Evolutionary conservation across 768 basidiomycete genomes (phyloP).

Genomic region (Pulveroboletus sp.): DNA sequence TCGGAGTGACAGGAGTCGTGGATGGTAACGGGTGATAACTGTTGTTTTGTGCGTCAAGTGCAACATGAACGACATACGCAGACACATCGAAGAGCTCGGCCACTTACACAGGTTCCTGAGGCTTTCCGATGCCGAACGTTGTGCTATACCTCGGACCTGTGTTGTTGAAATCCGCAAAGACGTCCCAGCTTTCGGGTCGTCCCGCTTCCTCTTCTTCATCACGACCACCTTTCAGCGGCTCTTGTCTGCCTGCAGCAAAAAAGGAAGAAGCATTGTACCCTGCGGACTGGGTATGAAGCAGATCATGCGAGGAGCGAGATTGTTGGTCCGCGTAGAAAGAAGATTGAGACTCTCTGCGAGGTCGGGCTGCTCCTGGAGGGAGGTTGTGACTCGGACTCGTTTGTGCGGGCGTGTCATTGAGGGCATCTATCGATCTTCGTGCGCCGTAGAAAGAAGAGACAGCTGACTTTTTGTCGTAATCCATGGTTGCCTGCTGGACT

Average conservation of each 20-base stretch:
- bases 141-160: slow-evolving; percentile 71
- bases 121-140: slow-evolving; percentile 44
- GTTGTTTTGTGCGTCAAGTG: neutral
- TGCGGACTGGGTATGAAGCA: slow-evolving; percentile 47
- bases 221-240: slow-evolving; percentile 72
- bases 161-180: slow-evolving; percentile 89
- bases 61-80: slow-evolving; percentile 5
- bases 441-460: slow-evolving; percentile 76
- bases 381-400: slow-evolving; percentile 14
- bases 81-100: neutral
- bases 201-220: slow-evolving; percentile 58
- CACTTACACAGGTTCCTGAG: slow-evolving; percentile 45
- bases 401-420: slow-evolving; percentile 44
- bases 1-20: slow-evolving; percentile 13
- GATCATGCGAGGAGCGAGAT: slow-evolving; percentile 42
- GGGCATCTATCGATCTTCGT: slow-evolving; percentile 58
- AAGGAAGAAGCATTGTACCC: slow-evolving; percentile 74
- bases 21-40: slow-evolving; percentile 47
- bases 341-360: slow-evolving; percentile 64
- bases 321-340: slow-evolving; percentile 52
- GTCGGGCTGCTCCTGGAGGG: slow-evolving; percentile 34
- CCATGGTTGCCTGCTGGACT: slow-evolving; percentile 41
- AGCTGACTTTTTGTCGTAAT: slow-evolving; percentile 71
- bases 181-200: slow-evolving; percentile 59
- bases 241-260: slow-evolving; percentile 62